These are phyloP conservation scores for Bipolaris bicolor DNA, from an alignment of 2,329 filamentous ascomycete species.

Conservation along the genomic window DNA sequence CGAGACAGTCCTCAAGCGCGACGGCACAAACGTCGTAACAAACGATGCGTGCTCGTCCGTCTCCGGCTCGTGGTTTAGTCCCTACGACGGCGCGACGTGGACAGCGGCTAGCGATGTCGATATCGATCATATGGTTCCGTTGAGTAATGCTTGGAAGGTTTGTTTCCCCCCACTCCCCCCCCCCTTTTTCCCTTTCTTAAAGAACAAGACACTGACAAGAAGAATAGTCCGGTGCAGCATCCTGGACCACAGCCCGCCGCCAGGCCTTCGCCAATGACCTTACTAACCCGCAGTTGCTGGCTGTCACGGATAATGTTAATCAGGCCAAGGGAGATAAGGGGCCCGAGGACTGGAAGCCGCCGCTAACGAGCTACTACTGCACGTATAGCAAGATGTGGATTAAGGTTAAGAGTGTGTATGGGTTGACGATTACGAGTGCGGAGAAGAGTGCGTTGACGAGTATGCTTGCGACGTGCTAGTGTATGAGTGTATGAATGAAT, in stretches of 20 bases:
- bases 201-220: too few species aligned
- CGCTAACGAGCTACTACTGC: constrained; percentile 69
- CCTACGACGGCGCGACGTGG: constrained; percentile 77
- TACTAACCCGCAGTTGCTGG: constrained; percentile 74
- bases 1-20: constrained; percentile 75
- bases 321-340: constrained; percentile 73
- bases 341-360: constrained; percentile 78
- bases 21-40: constrained; percentile 68
- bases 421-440: constrained; percentile 69
- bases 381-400: constrained; percentile 80
- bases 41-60: constrained; percentile 66
- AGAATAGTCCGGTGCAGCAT: constrained; percentile 73
- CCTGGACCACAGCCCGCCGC: constrained; percentile 73
- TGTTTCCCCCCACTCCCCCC: too few species aligned
- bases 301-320: constrained; percentile 80
- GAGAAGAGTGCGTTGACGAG: constrained; percentile 72
- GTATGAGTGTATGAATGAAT: not conserved
- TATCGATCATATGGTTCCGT: constrained; percentile 82
- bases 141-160: constrained; percentile 80
- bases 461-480: constrained; percentile 70
- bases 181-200: not conserved
- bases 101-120: constrained; percentile 72
- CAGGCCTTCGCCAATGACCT: constrained; percentile 79
- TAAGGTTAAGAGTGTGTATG: constrained; percentile 76
- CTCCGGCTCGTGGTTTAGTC: constrained; percentile 71